Conservation (phyloP, 176 grass and related monocot species). For the Oryza glumipatula region DNA sequence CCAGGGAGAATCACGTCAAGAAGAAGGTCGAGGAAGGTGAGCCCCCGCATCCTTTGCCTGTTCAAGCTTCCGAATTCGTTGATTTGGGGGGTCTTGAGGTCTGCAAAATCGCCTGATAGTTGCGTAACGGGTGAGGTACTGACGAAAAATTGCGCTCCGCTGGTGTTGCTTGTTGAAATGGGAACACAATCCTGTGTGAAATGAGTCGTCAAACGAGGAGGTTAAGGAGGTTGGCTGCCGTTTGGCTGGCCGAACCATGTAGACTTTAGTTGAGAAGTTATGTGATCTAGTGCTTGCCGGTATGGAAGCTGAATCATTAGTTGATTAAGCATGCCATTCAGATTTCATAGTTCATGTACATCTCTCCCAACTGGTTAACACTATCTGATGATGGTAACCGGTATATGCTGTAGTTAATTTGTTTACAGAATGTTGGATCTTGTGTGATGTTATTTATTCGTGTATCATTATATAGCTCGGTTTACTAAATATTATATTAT, state of each 20-base stretch:
- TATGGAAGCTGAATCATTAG: too few species aligned
- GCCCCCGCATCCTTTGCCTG: not conserved
- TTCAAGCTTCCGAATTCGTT: not conserved
- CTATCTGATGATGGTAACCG: not conserved
- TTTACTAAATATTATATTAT: not conserved
- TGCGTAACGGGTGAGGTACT: not conserved
- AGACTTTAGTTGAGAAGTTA: not conserved
- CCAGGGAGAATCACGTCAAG: conserved; percentile 95
- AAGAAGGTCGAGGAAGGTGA: conserved; percentile 99
- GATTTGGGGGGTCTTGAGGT: conserved; percentile 6
- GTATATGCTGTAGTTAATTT: not conserved
- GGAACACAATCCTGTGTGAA: not conserved
- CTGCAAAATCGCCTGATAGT: not conserved
- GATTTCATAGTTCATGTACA: not conserved
- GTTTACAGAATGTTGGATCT: not conserved
- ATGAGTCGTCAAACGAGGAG: not conserved
- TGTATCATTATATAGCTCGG: not conserved
- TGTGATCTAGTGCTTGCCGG: not conserved
- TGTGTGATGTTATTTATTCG: not conserved
- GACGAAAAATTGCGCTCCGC: not conserved
- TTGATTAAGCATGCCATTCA: not conserved
- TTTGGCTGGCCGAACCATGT: conserved; percentile 5
- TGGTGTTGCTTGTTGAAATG: not conserved
- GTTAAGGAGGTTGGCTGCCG: not conserved
- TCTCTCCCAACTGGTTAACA: not conserved